phyloP scores from a whole-genome alignment of 768 basidiomycete species.

The Suillus fuscotomentosus region DNA sequence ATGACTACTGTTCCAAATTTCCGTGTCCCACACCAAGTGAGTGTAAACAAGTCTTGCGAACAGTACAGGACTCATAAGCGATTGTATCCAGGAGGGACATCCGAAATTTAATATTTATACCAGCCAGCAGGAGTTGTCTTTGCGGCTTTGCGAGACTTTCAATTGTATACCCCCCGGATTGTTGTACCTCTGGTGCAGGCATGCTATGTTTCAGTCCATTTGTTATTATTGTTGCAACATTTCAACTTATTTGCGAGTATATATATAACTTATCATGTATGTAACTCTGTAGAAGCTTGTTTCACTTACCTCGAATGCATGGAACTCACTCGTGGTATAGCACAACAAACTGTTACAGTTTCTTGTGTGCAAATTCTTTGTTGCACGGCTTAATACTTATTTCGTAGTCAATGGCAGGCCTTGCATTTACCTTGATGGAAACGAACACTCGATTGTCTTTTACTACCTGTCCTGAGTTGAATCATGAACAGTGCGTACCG shows the following conservation, averaged over 20 bases:
- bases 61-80: neutral
- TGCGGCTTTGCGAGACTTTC: neutral
- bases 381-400: neutral
- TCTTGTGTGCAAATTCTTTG: neutral
- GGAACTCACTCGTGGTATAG: neutral
- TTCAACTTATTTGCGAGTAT: neutral
- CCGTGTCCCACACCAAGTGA: neutral
- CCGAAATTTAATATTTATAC: no score
- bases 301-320: neutral
- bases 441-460: neutral
- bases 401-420: neutral
- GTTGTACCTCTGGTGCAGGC: neutral
- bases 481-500: neutral
- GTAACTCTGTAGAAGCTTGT: neutral
- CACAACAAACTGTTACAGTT: neutral
- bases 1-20: neutral
- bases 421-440: neutral
- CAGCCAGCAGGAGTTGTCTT: no score
- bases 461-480: neutral
- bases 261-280: slow-evolving; percentile 5
- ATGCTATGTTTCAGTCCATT: neutral
- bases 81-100: neutral
- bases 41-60: neutral
- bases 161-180: neutral
- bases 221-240: neutral